These are phyloP conservation scores for Quercus glauca DNA, from an alignment of 306 rosid species.

Conservation along the genomic window DNA sequence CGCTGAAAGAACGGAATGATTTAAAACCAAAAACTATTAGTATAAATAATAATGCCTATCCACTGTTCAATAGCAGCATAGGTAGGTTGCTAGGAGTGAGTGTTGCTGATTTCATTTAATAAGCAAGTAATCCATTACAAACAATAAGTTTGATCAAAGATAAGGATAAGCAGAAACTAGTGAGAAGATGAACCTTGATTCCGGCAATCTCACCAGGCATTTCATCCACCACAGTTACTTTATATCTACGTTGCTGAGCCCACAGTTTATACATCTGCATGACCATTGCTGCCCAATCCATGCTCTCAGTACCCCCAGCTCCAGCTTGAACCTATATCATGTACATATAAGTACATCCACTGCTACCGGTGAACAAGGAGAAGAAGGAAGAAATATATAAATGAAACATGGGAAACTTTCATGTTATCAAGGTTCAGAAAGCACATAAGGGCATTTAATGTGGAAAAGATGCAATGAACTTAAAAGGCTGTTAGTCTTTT, in stretches of 20 bases:
- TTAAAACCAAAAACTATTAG: conserved; percentile 22
- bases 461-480: conserved; percentile 5
- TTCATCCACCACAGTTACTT: conserved; percentile 78
- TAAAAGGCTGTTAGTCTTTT: background rate
- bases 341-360: background rate
- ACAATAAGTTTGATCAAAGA: background rate
- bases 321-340: conserved; percentile 87
- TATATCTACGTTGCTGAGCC: conserved; percentile 72
- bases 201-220: conserved; percentile 97
- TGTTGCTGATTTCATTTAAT: background rate
- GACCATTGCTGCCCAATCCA: conserved; percentile 98
- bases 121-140: background rate
- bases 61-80: background rate
- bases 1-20: conserved; percentile 53
- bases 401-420: background rate
- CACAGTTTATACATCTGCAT: conserved; percentile 93
- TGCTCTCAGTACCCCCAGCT: conserved; percentile 98
- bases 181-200: conserved; percentile 84
- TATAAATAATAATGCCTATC: background rate
- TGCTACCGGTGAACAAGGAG: background rate
- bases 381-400: background rate
- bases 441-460: background rate
- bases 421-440: conserved; percentile 3
- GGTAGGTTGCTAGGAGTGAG: background rate
- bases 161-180: conserved; percentile 25